These are phyloP conservation scores for Nitzschia palea DNA, from an alignment of 108 stramenopile species.

Conservation along the genomic window DNA sequence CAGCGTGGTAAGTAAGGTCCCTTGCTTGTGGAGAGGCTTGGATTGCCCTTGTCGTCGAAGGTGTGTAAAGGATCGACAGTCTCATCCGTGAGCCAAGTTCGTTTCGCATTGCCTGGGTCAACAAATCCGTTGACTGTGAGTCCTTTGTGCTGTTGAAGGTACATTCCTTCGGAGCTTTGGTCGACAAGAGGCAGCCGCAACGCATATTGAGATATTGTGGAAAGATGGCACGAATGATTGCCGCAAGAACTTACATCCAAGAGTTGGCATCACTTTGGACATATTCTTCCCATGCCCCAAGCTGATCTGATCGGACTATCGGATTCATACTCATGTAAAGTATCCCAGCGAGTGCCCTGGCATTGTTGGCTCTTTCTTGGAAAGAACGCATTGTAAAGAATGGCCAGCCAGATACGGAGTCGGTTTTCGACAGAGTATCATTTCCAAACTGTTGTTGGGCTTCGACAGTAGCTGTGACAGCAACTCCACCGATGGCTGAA, in stretches of 20 bases:
- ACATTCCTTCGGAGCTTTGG: neutral
- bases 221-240: too few species aligned
- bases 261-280: slow-evolving; percentile 4
- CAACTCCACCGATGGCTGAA: slow-evolving; percentile 4
- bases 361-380: slow-evolving; percentile 10
- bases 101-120: neutral
- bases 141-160: neutral
- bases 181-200: too few species aligned
- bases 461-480: neutral
- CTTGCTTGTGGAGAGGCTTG: neutral
- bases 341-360: neutral
- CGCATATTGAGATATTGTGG: too few species aligned
- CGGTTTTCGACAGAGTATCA: neutral
- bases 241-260: slow-evolving; percentile 30
- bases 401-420: slow-evolving; percentile 4
- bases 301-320: neutral
- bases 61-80: slow-evolving; percentile 12
- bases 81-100: slow-evolving; percentile 12
- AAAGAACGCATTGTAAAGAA: slow-evolving; percentile 3
- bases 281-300: slow-evolving; percentile 5
- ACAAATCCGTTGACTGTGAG: slow-evolving; percentile 1
- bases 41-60: neutral
- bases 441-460: neutral
- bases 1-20: slow-evolving; percentile 8
- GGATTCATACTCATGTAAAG: slow-evolving; percentile 11